Percentiles rank a stretch among this genome's conserved stretches.
Evolutionary conservation across 2,329 filamentous ascomycete genomes (phyloP).

Genomic region (Allantophomopsis lycopodina): DNA sequence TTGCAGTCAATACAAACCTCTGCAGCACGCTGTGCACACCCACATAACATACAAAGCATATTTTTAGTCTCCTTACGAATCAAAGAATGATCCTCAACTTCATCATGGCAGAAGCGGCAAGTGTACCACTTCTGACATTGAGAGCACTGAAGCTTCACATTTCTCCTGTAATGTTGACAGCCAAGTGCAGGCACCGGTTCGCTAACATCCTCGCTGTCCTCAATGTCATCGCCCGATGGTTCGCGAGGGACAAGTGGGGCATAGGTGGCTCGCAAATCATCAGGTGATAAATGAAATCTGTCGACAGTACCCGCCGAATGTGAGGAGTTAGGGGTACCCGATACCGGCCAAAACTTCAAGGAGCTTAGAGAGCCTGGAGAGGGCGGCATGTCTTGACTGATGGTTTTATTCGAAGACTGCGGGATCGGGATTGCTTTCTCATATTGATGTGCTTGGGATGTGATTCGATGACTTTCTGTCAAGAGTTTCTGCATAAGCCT

Average conservation of each 20-base stretch:
- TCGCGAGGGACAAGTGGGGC: constrained; percentile 35
- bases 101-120: constrained; percentile 88
- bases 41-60: constrained; percentile 96
- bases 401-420: constrained; percentile 13
- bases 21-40: constrained; percentile 67
- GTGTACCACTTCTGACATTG: constrained; percentile 88
- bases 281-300: constrained; percentile 34
- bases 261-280: constrained; percentile 56
- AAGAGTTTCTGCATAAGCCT: constrained; percentile 57
- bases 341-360: constrained; percentile 44
- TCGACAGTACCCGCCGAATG: constrained; percentile 15
- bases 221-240: constrained; percentile 29
- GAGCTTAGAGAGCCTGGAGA: constrained; percentile 34
- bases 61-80: constrained; percentile 75
- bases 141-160: constrained; percentile 90
- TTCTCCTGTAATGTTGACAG: constrained; percentile 86
- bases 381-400: constrained; percentile 25
- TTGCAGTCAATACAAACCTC: constrained; percentile 70
- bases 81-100: constrained; percentile 63
- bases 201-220: constrained; percentile 9
- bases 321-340: constrained; percentile 6
- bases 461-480: constrained; percentile 47
- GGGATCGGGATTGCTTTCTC: constrained; percentile 11
- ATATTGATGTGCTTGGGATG: constrained; percentile 19
- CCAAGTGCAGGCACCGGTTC: constrained; percentile 40